Conservation (phyloP, 2,329 filamentous ascomycete genomes). For the Elsinoe necatrix region DNA sequence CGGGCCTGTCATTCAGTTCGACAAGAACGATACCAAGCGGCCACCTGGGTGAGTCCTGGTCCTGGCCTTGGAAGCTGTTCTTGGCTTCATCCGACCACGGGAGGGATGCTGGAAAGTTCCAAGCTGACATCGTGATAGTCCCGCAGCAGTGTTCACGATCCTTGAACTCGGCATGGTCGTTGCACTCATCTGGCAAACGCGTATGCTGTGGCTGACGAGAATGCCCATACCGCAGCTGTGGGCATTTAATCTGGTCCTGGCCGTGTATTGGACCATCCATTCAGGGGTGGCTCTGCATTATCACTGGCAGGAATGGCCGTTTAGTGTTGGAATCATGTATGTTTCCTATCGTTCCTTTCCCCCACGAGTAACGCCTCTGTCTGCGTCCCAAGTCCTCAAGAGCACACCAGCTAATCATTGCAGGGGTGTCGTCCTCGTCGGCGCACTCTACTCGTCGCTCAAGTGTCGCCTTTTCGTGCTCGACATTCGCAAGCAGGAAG, state of each 20-base stretch:
- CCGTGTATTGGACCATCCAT: neutral
- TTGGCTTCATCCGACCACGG: too few relatives aligned
- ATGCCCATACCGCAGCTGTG: neutral
- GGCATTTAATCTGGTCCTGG: neutral
- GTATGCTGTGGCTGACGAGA: neutral
- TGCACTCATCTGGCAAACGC: neutral
- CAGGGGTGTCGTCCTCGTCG: neutral
- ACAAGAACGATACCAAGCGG: too few relatives aligned
- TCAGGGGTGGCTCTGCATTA: neutral
- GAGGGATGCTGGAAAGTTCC: too few relatives aligned
- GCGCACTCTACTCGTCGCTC: neutral
- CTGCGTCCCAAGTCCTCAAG: neutral
- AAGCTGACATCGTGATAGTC: neutral
- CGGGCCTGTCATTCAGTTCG: too few relatives aligned
- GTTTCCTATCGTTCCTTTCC: neutral
- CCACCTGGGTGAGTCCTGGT: too few relatives aligned
- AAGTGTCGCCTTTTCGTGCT: neutral
- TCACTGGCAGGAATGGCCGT: neutral
- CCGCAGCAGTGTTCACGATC: neutral
- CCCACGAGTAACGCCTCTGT: neutral
- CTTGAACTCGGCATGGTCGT: neutral
- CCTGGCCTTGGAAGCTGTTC: too few relatives aligned
- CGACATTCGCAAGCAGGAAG: neutral
- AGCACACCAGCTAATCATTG: neutral
- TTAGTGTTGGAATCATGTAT: neutral